Conservation (phyloP, 805 yeast genomes). For the Wickerhamomyces chambardii region DNA sequence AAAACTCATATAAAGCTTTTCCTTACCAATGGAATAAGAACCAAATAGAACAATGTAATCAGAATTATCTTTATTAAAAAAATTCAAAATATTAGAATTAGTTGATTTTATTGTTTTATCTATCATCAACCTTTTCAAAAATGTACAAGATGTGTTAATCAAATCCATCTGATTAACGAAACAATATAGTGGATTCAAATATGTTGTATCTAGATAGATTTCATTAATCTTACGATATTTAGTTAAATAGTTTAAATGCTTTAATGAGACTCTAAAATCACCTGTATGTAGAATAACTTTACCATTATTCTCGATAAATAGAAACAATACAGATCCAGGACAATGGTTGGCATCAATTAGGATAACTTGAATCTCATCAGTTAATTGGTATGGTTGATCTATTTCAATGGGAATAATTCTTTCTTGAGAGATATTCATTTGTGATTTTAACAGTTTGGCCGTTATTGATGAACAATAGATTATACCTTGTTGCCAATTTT, state of each 20-base stretch:
- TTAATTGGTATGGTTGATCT: constrained; percentile 27
- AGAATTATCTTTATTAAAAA: constrained; percentile 15
- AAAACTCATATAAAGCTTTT: constrained; percentile 63
- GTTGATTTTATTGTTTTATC: constrained; percentile 15
- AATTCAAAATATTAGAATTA: constrained; percentile 26
- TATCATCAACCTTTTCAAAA: constrained; percentile 31
- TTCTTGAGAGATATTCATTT: constrained; percentile 44
- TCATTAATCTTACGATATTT: constrained; percentile 33
- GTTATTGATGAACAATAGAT: constrained; percentile 74
- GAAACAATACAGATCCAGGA: constrained; percentile 85
- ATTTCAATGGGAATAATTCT: constrained; percentile 32
- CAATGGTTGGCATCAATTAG: constrained; percentile 89
- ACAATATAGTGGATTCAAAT: constrained; percentile 61
- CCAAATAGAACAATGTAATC: constrained; percentile 63
- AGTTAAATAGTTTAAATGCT: constrained; percentile 22
- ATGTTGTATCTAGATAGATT: constrained; percentile 86
- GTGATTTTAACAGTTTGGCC: constrained; percentile 39
- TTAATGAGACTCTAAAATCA: constrained; percentile 69
- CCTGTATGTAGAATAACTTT: constrained; percentile 69
- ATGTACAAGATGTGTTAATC: constrained; percentile 46
- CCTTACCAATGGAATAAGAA: constrained; percentile 90
- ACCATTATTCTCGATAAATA: constrained; percentile 32
- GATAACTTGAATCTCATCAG: constrained; percentile 42
- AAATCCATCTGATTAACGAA: constrained; percentile 77
- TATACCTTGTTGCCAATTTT: constrained; percentile 64